A percentile compares a stretch with the other conserved stretches of the same genome.
phyloP scores from a whole-genome alignment of 495 filamentous ascomycete species.

The Copromyces sp. region DNA sequence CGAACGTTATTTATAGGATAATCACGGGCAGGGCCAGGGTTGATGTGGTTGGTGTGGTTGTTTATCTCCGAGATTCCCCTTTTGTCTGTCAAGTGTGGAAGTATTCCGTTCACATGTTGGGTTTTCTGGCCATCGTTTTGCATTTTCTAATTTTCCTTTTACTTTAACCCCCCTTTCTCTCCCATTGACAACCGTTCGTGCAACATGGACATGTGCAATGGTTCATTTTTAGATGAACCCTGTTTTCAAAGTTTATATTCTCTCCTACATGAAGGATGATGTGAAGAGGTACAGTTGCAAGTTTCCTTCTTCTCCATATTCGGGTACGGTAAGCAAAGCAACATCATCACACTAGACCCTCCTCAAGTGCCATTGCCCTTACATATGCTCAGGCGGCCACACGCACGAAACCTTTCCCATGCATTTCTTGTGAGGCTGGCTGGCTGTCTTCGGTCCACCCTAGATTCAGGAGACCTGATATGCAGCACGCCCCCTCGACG shows the following conservation, averaged over 20 bases:
- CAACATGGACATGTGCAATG: too few species aligned
- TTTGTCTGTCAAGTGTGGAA: neutral
- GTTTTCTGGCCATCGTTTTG: neutral
- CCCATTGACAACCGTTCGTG: neutral
- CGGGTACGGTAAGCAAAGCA: neutral
- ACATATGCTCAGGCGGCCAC: neutral
- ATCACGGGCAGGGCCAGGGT: neutral
- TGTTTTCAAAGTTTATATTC: neutral
- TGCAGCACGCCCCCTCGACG: neutral
- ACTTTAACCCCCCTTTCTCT: neutral
- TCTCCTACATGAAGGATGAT: neutral
- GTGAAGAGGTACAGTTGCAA: neutral
- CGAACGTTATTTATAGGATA: neutral
- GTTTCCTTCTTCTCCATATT: neutral
- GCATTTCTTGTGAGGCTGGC: neutral
- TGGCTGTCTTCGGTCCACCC: neutral
- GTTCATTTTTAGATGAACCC: too few species aligned
- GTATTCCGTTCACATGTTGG: neutral
- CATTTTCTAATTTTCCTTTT: neutral
- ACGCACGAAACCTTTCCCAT: neutral
- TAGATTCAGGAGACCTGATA: neutral
- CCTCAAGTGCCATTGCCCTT: neutral
- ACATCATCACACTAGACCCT: neutral
- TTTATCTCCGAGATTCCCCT: neutral
- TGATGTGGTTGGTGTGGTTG: neutral